Evolutionary conservation across 164 flowering plant species (phyloP).

Genomic region (Piper longum): DNA sequence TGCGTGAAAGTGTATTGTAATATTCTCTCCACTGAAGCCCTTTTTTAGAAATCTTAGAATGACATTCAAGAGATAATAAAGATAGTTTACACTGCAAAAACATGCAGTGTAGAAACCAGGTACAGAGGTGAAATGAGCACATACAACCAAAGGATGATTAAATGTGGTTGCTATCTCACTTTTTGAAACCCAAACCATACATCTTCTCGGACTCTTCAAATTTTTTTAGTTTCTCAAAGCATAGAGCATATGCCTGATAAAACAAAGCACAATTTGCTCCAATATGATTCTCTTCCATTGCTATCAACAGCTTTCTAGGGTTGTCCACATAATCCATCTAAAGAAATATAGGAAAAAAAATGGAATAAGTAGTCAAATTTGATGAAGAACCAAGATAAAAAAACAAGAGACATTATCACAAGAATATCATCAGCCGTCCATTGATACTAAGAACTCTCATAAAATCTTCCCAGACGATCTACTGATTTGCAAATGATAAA

Average conservation of each 20-base stretch:
- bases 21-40: too few species aligned
- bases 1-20: too few species aligned
- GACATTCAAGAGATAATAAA: too few species aligned
- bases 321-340: slow-evolving; percentile 94
- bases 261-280: slow-evolving; percentile 56
- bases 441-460: too few species aligned
- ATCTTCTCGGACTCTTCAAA: slow-evolving; percentile 78
- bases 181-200: slow-evolving; percentile 68
- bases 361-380: background rate
- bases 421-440: too few species aligned
- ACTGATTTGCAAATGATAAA: too few species aligned
- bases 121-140: background rate
- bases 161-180: slow-evolving; percentile 29
- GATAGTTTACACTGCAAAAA: too few species aligned
- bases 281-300: slow-evolving; percentile 60
- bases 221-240: slow-evolving; percentile 74
- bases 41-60: too few species aligned
- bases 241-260: slow-evolving; percentile 88
- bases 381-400: too few species aligned
- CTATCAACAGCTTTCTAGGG: slow-evolving; percentile 38
- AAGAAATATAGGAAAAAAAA: background rate
- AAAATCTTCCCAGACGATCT: too few species aligned
- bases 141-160: background rate
- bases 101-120: background rate
- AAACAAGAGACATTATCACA: too few species aligned